Evolutionary conservation across 179 eudicot genomes (phyloP), one percentile per base, ranked within the genome.

Genomic region (Beta corolliflora): DNA sequence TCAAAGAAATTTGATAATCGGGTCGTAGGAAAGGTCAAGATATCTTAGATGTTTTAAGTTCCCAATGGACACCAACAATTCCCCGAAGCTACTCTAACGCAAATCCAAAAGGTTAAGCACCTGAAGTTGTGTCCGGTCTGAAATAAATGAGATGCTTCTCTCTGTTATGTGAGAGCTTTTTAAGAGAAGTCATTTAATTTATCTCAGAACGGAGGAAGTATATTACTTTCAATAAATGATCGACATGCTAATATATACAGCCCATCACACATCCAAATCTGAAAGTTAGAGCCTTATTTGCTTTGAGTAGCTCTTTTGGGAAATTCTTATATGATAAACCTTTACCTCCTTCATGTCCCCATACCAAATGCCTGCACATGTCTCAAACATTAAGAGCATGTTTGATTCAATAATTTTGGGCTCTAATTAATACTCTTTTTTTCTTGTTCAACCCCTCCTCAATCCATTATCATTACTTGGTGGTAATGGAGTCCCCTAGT

Each of bases 31-130:
- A 16, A 89, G 54, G 69, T 81, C 70, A 25, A 90, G 88, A 71
- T 77, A 88, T 25, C 90, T 87, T 23, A 90, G 76, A 59, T 87
- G 88, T 79, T 81, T 86, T 66, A 90, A 46, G 9, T 81, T 76
- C 44, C 90, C 89, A 4, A 90, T 83, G 31, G 88, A 86, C 5
- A 44, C 79, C 21, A 89, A 90, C 79, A 90, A 68, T 73, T 63
- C 82, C 72, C 82, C 86, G 19, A 88, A 81, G 67, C 83, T 65
- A 15, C 81, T 65, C 5, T 53, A 50, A 48, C 70, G 71, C 50
- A 88, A 65, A 23, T 67, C 59, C 41, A 90, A 65, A 11, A 83
- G 75, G 5, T 86, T 63, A 90, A n/a, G 60, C 75, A 64, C 66
- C 29, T 61, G 25, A 87, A 86, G 48, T 48, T 84, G 6, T 60